Percentiles rank a stretch among this genome's conserved stretches.
Evolutionary conservation across 2,329 filamentous ascomycete genomes (phyloP).

Genomic region (Tolypocladium nubicola): DNA sequence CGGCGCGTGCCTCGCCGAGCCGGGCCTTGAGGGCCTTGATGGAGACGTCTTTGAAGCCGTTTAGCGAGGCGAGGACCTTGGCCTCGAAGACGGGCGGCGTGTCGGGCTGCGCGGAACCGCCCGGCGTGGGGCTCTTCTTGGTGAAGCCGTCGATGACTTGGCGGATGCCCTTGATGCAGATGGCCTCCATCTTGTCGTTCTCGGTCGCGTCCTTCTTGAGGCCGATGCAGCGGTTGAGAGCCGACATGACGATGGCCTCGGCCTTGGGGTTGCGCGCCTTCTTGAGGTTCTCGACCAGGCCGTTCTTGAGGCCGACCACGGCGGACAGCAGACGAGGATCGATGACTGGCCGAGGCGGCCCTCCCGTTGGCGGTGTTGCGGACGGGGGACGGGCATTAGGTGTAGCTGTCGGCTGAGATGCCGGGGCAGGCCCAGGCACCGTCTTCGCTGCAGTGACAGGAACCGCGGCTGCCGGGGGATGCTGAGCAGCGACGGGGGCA

Average conservation of each 20-base stretch:
- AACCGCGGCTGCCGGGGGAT: slow-evolving; percentile 3
- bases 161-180: slow-evolving; percentile 32
- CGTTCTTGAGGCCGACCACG: slow-evolving; percentile 35
- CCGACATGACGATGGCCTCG: slow-evolving; percentile 40
- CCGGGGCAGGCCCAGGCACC: slow-evolving; percentile 5
- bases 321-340: slow-evolving; percentile 31
- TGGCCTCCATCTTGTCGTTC: slow-evolving; percentile 34
- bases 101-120: slow-evolving; percentile 13
- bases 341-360: slow-evolving; percentile 25
- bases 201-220: slow-evolving; percentile 33
- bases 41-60: slow-evolving; percentile 35
- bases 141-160: slow-evolving; percentile 33
- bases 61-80: slow-evolving; percentile 29
- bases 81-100: slow-evolving; percentile 23
- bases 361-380: slow-evolving; percentile 13
- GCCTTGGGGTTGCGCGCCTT: slow-evolving; percentile 30
- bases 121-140: slow-evolving; percentile 23
- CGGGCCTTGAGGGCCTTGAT: slow-evolving; percentile 29
- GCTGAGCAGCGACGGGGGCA: neutral
- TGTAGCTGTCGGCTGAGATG: slow-evolving; percentile 4
- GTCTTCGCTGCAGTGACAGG: neutral
- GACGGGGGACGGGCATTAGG: slow-evolving; percentile 8
- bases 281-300: slow-evolving; percentile 33
- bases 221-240: slow-evolving; percentile 39
- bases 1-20: slow-evolving; percentile 29